These are phyloP conservation scores for Tricholoma flavovirens DNA, from an alignment of 768 basidiomycete genomes.

Conservation along the genomic window DNA sequence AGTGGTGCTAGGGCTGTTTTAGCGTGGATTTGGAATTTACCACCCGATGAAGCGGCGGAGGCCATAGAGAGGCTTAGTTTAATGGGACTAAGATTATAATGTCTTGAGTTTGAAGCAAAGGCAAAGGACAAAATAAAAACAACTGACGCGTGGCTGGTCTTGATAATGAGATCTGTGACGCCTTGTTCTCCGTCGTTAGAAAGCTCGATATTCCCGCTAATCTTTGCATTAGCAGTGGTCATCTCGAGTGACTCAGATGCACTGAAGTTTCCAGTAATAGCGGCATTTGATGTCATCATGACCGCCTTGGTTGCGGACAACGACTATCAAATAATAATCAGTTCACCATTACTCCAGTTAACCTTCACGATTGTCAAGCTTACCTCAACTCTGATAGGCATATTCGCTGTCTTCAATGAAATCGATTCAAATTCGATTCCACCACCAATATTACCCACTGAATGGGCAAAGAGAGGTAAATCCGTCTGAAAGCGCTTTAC, in stretches of 20 bases:
- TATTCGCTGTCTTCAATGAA: conserved; percentile 29
- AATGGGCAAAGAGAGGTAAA: conserved; percentile 36
- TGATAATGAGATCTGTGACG: conserved; percentile 21
- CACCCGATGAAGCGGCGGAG: conserved; percentile 4
- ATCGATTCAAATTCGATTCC: conserved; percentile 36
- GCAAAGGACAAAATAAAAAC: background rate
- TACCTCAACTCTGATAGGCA: conserved; percentile 30
- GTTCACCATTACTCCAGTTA: background rate
- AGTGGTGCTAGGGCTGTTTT: conserved; percentile 9
- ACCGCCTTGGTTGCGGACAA: conserved; percentile 22
- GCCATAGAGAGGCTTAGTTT: conserved; percentile 3
- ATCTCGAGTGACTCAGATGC: conserved; percentile 24
- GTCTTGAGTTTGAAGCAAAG: background rate
- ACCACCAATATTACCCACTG: conserved; percentile 30
- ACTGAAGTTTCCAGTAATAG: conserved; percentile 42
- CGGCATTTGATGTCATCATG: conserved; percentile 35
- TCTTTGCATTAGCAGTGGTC: conserved; percentile 34
- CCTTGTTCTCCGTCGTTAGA: conserved; percentile 20
- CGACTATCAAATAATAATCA: conserved; percentile 18
- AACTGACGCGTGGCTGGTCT: conserved; percentile 37
- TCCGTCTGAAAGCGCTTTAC: conserved; percentile 41
- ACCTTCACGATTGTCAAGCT: conserved; percentile 5
- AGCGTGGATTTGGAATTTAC: conserved; percentile 12
- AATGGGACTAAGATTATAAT: conserved; percentile 3
- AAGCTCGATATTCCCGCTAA: conserved; percentile 35